Evolutionary conservation across 2,329 filamentous ascomycete species (phyloP), one percentile per base, ranked within the genome.

Genomic region (Beauveria pseudobassiana): DNA sequence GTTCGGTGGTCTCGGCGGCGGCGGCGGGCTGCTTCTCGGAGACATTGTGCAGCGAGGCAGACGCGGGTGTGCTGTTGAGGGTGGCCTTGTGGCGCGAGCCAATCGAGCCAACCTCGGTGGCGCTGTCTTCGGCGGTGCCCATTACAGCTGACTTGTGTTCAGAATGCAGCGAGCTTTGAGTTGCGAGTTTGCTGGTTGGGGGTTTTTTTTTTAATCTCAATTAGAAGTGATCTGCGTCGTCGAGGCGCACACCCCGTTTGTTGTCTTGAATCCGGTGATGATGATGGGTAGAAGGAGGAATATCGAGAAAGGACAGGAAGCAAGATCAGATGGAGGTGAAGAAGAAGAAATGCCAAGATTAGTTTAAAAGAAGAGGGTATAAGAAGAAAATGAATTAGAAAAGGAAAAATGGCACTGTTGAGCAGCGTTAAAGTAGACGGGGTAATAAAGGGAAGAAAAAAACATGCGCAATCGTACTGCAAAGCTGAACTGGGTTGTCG

Each of bases 391-490:
- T 24, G 14, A 30, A 34, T 34, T 30, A 14, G 3, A 34, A 34
- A 5, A 34, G 12, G 9, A 43, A 34, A 34, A 34, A 12, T 2
- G 30, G 10, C 30, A 14, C 30, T 34, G 12, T 34, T 34, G 12
- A 34, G 30, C 30, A 34, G 30, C 30, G 30, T 12, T 34, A 34
- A 14, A 38, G 34, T 38, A 38, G 34, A 38, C 34, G 40, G 5
- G 28, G 20, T 12, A 18, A 50, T 26, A 34, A 30, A 56, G 10
- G 28, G n/a, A 26, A 20, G 34, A 24, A 51, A 34, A 26, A 54
- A 60, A 60, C 58, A 53, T 60, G 58, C 58, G 58, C 58, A 60
- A 53, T 60, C 40, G 58, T 53, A 46, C 58, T 60, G 49, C 57
- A 30, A 18, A 42, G 20, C 34, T 50, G 46, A 18, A 49, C 22